Evolutionary conservation across 495 filamentous ascomycete species (phyloP), one percentile per base, ranked within the genome.

Genomic region (Hypoxylon fuscum): DNA sequence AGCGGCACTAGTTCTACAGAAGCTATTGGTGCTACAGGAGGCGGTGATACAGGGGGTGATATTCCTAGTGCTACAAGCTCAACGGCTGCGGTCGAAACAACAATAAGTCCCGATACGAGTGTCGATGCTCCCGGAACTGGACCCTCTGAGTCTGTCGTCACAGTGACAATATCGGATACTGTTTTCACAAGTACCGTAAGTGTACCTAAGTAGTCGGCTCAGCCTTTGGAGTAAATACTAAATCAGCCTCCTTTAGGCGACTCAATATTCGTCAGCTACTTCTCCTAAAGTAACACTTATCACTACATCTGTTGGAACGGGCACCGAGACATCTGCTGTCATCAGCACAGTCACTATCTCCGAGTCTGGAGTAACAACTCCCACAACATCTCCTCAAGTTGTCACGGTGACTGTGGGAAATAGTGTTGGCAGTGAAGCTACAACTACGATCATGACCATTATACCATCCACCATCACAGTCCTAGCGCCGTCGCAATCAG

Each of bases 351-450:
- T 62, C 6, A 65, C 55, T 6, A 12, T 58, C 17, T 35, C 60
- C 5, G 20, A 40, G 6, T 2, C 62, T 2, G 14, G 18, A 6
- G 22, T 20, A 17, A 2, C 51, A 17, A 2, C 51, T 15, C 9
- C 51, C 34, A 35, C 31, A 7, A 9, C 8, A 15, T 41, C 57
- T 0, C 21, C 27, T 7, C 29, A 27, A 18, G 43, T 61, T 18
- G 53, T 66, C n/a, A 69, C 66, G 5, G 44, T 58, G 18, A 69
- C 62, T 22, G 55, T 65, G 10, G 54, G 62, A 4, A 55, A 47
- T 17, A 46, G 52, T 3, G 21, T 14, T 18, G 57, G 53, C 20
- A 31, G 25, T 31, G 34, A 44, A 14, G 41, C 21, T 37, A 49
- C 12, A 12, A 51, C 55, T 10, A 45, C 43, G 21, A 45, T 29